Evolutionary conservation across 257 asterid species (phyloP).

Genomic region (Cruciata laevipes): DNA sequence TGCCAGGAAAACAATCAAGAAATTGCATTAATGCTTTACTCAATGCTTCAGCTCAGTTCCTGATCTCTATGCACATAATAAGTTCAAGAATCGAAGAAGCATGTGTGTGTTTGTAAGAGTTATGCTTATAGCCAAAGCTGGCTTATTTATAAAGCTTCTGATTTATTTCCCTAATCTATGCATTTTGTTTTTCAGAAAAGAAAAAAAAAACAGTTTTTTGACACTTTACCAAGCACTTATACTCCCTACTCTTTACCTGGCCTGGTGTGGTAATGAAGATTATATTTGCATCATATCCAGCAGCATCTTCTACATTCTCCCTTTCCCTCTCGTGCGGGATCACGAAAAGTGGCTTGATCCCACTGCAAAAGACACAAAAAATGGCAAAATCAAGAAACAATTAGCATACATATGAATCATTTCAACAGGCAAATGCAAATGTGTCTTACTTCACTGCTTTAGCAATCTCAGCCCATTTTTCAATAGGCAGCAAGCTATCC

Average conservation of each 20-base stretch:
- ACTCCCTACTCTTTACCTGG: constrained; percentile 39
- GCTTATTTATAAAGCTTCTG: no score
- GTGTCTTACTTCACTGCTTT: constrained; percentile 48
- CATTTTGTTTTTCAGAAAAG: no score
- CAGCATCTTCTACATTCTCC: constrained; percentile 55
- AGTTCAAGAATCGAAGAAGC: constrained; percentile 1
- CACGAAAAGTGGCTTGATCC: constrained; percentile 63
- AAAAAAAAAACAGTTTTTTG: no score
- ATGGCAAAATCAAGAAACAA: neutral
- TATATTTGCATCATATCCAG: constrained; percentile 64
- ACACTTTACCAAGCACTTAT: neutral
- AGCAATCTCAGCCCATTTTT: constrained; percentile 66
- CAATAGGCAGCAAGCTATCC: constrained; percentile 91
- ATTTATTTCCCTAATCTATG: no score
- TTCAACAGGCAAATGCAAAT: neutral
- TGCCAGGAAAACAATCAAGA: constrained; percentile 4
- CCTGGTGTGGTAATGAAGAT: constrained; percentile 89
- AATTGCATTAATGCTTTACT: neutral
- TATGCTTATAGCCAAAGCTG: no score
- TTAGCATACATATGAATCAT: neutral
- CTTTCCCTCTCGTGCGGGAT: constrained; percentile 88
- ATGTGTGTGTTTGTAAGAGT: no score
- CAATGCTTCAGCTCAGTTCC: neutral
- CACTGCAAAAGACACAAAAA: constrained; percentile 32
- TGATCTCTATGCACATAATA: no score